Evolutionary conservation across 2,329 filamentous ascomycete species (phyloP), one percentile per base, ranked within the genome.

Genomic region (Sporothrix protearum): DNA sequence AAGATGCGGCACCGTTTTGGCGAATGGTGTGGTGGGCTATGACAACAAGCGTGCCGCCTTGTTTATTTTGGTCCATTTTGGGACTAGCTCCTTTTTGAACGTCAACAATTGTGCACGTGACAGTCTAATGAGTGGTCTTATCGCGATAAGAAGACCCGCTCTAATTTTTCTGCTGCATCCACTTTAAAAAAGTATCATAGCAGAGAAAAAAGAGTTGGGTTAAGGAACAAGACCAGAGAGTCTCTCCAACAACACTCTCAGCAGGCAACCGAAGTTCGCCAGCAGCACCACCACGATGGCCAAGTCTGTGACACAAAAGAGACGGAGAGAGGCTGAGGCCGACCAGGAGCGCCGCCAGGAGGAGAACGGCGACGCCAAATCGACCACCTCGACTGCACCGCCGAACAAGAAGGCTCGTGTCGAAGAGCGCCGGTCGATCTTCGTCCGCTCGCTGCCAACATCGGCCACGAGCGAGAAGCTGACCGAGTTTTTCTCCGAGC

Each of bases 401-500:
- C 81, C 83, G 16, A 78, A 81, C 49, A 91, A 91, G 78, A 89
- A 87, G 77, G 81, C 85, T 39, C 83, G 86, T 74, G 84, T 87
- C 71, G 88, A 90, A 73, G 86, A 87, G 72, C 86, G 86, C 75
- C 85, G 89, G 76, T 92, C 95, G 61, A 89, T 99, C 75, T 99
- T 99, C 82, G 91, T 99, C 75, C 92, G 95, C 77, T 94, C 92
- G 68, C 87, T 99, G 64, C 92, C 94, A 25, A 82, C 90, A 28
- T 87, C 86, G 30, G 90, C 91, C 49, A 98, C 94, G 45, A 92
- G 88, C 78, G 94, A 97, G 78, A 86, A 86, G 69, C 85, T 99
- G 74, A 92, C 94, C 72, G 90, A 93, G 72, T 91, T 94, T 80
- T 99, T 99, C 82, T 98, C 96, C 7, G 89, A 97, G 80, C 92